These are phyloP conservation scores for Calonectria henricotiae DNA, from an alignment of 2,329 filamentous ascomycete species.

Conservation along the genomic window DNA sequence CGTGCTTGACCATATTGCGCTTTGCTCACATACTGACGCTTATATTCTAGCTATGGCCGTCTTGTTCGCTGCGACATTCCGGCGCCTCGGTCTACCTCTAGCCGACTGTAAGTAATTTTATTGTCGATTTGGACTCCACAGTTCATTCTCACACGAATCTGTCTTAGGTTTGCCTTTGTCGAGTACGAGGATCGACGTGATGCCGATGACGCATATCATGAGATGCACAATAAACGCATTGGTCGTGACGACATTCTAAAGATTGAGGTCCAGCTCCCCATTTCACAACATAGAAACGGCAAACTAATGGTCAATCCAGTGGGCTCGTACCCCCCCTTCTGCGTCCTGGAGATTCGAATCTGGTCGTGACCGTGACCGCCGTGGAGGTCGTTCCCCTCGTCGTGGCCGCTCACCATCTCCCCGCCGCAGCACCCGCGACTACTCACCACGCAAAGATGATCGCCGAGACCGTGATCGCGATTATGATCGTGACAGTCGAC, in stretches of 20 bases:
- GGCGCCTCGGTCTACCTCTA: constrained; percentile 92
- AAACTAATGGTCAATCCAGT: constrained; percentile 69
- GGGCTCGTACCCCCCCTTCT: constrained; percentile 97
- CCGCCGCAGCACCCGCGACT: constrained; percentile 83
- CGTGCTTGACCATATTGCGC: constrained; percentile 39
- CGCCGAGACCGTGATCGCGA: constrained; percentile 86
- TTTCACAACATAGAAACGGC: background rate
- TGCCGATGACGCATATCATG: constrained; percentile 98
- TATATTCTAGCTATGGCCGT: constrained; percentile 85
- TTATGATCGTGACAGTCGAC: constrained; percentile 82
- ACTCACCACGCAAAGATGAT: constrained; percentile 91
- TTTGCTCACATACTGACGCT: constrained; percentile 67
- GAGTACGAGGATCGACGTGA: constrained; percentile 99
- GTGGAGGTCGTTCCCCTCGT: constrained; percentile 75
- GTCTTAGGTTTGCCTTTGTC: constrained; percentile 90
- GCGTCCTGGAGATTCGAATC: constrained; percentile 99
- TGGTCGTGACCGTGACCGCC: constrained; percentile 82
- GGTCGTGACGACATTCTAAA: constrained; percentile 96
- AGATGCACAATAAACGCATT: constrained; percentile 99
- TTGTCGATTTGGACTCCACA: background rate
- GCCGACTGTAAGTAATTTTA: constrained; percentile 85
- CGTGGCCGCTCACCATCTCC: constrained; percentile 84
- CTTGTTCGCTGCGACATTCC: constrained; percentile 99
- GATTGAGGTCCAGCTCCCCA: constrained; percentile 83
- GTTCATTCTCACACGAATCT: constrained; percentile 36